Evolutionary conservation across 2,329 filamentous ascomycete species (phyloP).

Genomic region (Anisogramma anomala): DNA sequence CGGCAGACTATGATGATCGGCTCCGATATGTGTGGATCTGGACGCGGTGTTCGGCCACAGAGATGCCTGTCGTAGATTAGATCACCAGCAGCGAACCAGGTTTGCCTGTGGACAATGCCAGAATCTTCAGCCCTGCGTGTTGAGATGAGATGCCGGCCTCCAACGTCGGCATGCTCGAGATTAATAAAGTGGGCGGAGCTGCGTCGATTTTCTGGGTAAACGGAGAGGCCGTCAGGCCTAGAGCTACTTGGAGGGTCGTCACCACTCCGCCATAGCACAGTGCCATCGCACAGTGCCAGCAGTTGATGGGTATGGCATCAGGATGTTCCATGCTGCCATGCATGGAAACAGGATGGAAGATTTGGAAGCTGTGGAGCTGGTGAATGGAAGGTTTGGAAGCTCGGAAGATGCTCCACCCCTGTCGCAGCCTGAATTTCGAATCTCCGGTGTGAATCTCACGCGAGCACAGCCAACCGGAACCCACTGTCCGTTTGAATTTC

Average conservation of each 20-base stretch:
- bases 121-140: not conserved
- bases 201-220: slow-evolving; percentile 14
- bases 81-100: not conserved
- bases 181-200: slow-evolving; percentile 10
- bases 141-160: not conserved
- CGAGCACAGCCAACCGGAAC: too few species aligned
- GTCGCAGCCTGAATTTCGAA: slow-evolving; percentile 2
- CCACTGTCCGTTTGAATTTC: slow-evolving; percentile 14
- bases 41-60: not conserved
- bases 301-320: not conserved
- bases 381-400: slow-evolving; percentile 10
- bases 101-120: not conserved
- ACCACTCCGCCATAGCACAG: slow-evolving; percentile 4
- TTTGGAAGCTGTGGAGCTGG: slow-evolving; percentile 13
- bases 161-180: slow-evolving; percentile 7
- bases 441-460: too few species aligned
- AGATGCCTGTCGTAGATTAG: not conserved
- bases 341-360: slow-evolving; percentile 14
- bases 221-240: slow-evolving; percentile 14
- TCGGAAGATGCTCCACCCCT: slow-evolving; percentile 5
- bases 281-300: too few species aligned
- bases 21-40: not conserved
- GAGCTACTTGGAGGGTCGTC: slow-evolving; percentile 10
- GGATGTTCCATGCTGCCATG: slow-evolving; percentile 4
- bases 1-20: not conserved